Conservation (phyloP, 2,329 filamentous ascomycete genomes). For the Fusarium buxicola region DNA sequence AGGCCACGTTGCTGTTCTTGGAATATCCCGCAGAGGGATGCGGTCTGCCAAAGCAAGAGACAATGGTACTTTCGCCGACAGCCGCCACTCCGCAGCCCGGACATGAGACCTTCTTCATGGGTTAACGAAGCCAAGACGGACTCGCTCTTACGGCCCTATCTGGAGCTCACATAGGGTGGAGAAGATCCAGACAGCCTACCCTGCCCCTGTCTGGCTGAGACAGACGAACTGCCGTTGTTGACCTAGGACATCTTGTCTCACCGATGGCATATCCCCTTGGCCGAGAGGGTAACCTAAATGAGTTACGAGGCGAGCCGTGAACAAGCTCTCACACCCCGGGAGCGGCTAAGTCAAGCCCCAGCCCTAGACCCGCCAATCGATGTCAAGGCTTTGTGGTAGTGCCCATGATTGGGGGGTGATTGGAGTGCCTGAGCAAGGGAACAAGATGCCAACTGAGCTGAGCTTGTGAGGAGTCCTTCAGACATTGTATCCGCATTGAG, state of each 20-base stretch:
- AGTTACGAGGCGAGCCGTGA: constrained; percentile 14
- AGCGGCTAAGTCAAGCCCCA: constrained; percentile 6
- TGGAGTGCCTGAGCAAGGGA: neutral
- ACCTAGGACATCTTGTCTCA: constrained; percentile 19
- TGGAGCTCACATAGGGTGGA: constrained; percentile 14
- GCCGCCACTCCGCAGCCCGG: constrained; percentile 2
- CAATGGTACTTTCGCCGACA: neutral
- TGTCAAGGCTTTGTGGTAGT: neutral
- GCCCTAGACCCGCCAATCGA: constrained; percentile 12
- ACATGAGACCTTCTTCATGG: neutral
- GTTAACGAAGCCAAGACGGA: constrained; percentile 2
- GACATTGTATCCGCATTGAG: neutral
- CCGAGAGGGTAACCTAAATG: neutral
- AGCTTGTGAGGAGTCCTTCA: constrained; percentile 1
- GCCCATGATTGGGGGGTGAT: constrained; percentile 5
- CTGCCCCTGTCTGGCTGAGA: constrained; percentile 7
- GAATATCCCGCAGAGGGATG: constrained; percentile 8
- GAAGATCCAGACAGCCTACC: constrained; percentile 9
- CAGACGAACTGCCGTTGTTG: constrained; percentile 19
- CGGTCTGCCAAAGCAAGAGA: constrained; percentile 3
- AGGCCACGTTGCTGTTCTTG: constrained; percentile 6
- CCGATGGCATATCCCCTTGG: constrained; percentile 10
- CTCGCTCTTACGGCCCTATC: neutral
- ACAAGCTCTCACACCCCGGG: constrained; percentile 3
- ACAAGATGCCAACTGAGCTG: constrained; percentile 1